A percentile compares a stretch with the other conserved stretches of the same genome.
phyloP scores from a whole-genome alignment of 2,329 filamentous ascomycete species.

The Microascus cirrosus region DNA sequence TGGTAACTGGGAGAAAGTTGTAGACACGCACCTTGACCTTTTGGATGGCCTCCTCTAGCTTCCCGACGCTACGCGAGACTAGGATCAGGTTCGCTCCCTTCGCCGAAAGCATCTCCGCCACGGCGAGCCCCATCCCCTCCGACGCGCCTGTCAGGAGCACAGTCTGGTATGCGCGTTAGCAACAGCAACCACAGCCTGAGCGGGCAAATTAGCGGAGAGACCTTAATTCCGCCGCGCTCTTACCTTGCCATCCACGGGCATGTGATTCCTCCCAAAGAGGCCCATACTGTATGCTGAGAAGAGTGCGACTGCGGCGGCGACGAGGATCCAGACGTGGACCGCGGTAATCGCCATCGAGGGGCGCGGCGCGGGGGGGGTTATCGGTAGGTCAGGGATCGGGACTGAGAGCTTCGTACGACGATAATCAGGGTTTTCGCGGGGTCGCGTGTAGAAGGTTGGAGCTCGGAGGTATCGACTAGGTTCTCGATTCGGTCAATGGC shows the following conservation, averaged over 20 bases:
- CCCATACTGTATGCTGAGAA: slow-evolving; percentile 45
- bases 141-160: slow-evolving; percentile 84
- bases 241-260: slow-evolving; percentile 78
- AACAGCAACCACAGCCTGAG: not conserved
- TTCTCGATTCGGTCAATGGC: no score
- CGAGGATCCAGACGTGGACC: slow-evolving; percentile 10
- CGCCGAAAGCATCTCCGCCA: slow-evolving; percentile 61
- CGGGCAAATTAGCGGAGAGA: not conserved
- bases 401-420: not conserved
- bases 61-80: slow-evolving; percentile 64
- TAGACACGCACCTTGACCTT: slow-evolving; percentile 45
- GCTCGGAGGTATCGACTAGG: no score
- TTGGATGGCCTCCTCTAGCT: slow-evolving; percentile 59
- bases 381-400: not conserved
- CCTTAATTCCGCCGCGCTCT: slow-evolving; percentile 7
- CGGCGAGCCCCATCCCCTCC: slow-evolving; percentile 77
- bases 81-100: slow-evolving; percentile 84
- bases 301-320: slow-evolving; percentile 20
- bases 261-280: slow-evolving; percentile 58
- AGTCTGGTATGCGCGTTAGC: slow-evolving; percentile 42
- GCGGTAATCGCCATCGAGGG: not conserved
- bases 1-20: not conserved
- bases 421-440: no score
- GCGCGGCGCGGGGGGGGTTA: slow-evolving; percentile 1
- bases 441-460: no score